phyloP scores from a whole-genome alignment of 2,329 filamentous ascomycete species.

The Colletotrichum sp. region DNA sequence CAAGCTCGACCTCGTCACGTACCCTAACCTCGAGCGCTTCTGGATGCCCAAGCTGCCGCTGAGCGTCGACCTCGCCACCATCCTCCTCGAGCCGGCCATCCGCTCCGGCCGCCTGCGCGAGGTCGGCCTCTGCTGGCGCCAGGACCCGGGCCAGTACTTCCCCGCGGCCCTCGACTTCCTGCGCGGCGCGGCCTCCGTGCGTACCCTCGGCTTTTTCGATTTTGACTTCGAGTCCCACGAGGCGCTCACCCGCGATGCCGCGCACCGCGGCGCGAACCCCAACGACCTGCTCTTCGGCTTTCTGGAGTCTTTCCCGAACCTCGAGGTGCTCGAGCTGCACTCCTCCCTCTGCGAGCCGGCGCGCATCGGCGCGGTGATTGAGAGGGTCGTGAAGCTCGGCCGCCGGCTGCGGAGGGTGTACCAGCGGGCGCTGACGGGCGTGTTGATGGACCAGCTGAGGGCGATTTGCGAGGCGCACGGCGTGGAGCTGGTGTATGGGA shows the following conservation, averaged over 20 bases:
- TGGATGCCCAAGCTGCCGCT: conserved; percentile 19
- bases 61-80: conserved; percentile 13
- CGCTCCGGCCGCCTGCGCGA: conserved; percentile 32
- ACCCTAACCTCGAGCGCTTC: conserved; percentile 19
- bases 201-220: conserved; percentile 35
- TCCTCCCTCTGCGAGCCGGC: background rate
- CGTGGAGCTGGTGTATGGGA: conserved; percentile 10
- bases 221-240: conserved; percentile 35
- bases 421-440: conserved; percentile 14
- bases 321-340: conserved; percentile 21
- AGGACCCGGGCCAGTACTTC: conserved; percentile 27
- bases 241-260: conserved; percentile 11
- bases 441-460: conserved; percentile 11
- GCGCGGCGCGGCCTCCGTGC: conserved; percentile 35
- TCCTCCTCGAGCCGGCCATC: conserved; percentile 29
- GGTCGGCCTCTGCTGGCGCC: conserved; percentile 27
- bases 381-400: background rate
- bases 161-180: conserved; percentile 39
- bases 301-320: conserved; percentile 22
- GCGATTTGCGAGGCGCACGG: conserved; percentile 1
- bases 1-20: conserved; percentile 6
- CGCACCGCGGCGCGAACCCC: conserved; percentile 2
- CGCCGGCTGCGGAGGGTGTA: conserved; percentile 1
- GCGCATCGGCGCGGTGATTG: background rate
- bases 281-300: conserved; percentile 15